phyloP scores from a whole-genome alignment of 2,329 filamentous ascomycete species.

The Corniculantispora saksenae region DNA sequence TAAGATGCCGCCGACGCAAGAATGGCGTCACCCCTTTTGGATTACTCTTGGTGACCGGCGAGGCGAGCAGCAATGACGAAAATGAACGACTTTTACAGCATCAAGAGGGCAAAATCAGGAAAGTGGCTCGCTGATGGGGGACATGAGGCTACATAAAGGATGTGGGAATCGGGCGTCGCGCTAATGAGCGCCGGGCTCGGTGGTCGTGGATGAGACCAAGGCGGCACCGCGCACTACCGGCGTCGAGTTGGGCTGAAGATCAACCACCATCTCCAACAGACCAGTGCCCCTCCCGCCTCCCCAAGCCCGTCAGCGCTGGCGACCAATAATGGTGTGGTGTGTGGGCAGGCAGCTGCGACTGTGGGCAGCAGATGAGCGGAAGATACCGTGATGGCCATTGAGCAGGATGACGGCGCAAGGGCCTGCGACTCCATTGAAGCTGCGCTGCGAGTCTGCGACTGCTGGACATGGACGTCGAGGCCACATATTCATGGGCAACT shows the following conservation, averaged over 20 bases:
- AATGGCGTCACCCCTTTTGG: not conserved
- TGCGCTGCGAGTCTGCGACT: not conserved
- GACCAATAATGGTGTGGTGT: not conserved
- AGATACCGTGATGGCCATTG: not conserved
- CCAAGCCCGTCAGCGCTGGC: conserved; percentile 6
- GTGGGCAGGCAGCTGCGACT: not conserved
- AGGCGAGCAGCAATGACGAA: not conserved
- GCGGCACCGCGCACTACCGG: not conserved
- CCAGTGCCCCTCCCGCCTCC: conserved; percentile 4
- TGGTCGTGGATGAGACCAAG: conserved; percentile 8
- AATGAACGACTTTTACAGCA: not conserved
- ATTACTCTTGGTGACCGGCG: not conserved
- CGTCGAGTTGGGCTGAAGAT: not conserved
- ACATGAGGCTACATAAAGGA: conserved; percentile 2
- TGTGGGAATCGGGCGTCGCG: conserved; percentile 1
- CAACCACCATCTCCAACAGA: not conserved
- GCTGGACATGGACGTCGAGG: not conserved
- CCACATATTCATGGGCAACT: conserved; percentile 31
- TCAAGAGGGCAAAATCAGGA: not conserved
- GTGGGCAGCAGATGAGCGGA: not conserved
- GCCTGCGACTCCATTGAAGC: not conserved
- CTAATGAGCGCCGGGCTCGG: not conserved
- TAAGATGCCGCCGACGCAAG: not conserved
- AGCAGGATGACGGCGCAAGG: conserved; percentile 6
- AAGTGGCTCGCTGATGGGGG: not conserved